Evolutionary conservation across 805 yeast species (phyloP).

Genomic region (Diddensiella transvaalensis): DNA sequence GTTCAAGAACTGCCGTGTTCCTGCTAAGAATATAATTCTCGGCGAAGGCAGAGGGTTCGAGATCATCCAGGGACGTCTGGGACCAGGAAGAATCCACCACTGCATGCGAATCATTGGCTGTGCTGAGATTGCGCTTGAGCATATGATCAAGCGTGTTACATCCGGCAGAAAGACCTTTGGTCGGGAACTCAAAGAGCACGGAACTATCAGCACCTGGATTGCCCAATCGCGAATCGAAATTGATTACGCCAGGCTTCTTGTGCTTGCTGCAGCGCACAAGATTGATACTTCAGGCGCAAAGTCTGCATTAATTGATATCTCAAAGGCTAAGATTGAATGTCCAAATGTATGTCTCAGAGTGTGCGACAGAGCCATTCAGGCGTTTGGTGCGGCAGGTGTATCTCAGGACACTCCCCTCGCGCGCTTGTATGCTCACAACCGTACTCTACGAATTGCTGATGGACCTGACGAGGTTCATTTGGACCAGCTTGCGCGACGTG

Average conservation of each 20-base stretch:
- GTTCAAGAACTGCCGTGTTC: conserved; percentile 48
- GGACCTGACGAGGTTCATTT: conserved; percentile 69
- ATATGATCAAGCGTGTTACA: conserved; percentile 44
- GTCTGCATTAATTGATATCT: conserved; percentile 52
- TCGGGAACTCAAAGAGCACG: conserved; percentile 46
- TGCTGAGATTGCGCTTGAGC: conserved; percentile 52
- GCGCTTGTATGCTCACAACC: conserved; percentile 45
- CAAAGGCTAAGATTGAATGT: conserved; percentile 60
- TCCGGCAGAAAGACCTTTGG: conserved; percentile 52
- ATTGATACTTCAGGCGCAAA: conserved; percentile 54
- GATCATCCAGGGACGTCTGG: conserved; percentile 59
- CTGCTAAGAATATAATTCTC: conserved; percentile 41
- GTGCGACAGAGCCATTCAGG: conserved; percentile 60
- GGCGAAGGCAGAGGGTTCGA: conserved; percentile 59
- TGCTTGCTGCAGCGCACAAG: conserved; percentile 57
- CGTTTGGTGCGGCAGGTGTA: conserved; percentile 63
- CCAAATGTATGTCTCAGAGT: conserved; percentile 52
- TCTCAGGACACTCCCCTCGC: conserved; percentile 60
- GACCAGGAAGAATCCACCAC: conserved; percentile 70
- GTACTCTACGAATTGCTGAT: conserved; percentile 62
- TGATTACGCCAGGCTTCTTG: conserved; percentile 51
- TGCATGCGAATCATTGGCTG: conserved; percentile 64
- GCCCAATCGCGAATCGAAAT: conserved; percentile 54
- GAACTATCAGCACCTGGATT: conserved; percentile 45
- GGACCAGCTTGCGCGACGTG: conserved; percentile 49